These are phyloP conservation scores for Penicillium sp. DNA, from an alignment of 2,329 filamentous ascomycete species.

Conservation along the genomic window DNA sequence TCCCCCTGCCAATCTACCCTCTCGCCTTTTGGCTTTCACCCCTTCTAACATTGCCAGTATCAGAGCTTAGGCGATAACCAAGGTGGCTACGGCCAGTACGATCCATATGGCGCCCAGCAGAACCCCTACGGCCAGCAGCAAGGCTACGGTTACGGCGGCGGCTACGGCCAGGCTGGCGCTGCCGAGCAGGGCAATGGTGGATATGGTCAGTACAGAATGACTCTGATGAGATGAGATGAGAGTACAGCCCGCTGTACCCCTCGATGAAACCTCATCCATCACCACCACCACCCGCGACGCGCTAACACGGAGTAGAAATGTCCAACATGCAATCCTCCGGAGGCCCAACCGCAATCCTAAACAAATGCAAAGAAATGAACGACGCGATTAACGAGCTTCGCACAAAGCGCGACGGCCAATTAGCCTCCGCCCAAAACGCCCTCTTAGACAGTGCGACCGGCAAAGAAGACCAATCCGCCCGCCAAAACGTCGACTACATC, in stretches of 20 bases:
- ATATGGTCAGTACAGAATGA: constrained; percentile 41
- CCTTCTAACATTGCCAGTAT: constrained; percentile 26
- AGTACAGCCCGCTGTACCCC: too few relatives aligned
- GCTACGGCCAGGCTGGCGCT: constrained; percentile 34
- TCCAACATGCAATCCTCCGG: constrained; percentile 36
- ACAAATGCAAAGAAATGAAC: constrained; percentile 82
- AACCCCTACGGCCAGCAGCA: constrained; percentile 36
- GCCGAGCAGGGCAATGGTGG: constrained; percentile 39
- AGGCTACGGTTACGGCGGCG: constrained; percentile 28
- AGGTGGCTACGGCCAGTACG: constrained; percentile 58
- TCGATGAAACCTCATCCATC: too few relatives aligned
- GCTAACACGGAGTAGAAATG: constrained; percentile 53
- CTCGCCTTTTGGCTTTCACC: constrained; percentile 7
- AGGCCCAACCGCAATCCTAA: constrained; percentile 78
- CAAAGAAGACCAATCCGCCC: constrained; percentile 66
- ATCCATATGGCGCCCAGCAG: constrained; percentile 54
- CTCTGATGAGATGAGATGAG: too few relatives aligned
- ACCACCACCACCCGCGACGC: too few relatives aligned
- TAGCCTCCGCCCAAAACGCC: constrained; percentile 68
- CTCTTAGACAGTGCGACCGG: constrained; percentile 77
- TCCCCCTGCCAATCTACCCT: background rate
- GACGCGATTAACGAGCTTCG: constrained; percentile 76
- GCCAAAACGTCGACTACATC: constrained; percentile 72
- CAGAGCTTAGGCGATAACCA: constrained; percentile 36
- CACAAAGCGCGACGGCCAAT: constrained; percentile 53